Conservation (phyloP, 2,329 filamentous ascomycete genomes). For the Verticillium longisporum region DNA sequence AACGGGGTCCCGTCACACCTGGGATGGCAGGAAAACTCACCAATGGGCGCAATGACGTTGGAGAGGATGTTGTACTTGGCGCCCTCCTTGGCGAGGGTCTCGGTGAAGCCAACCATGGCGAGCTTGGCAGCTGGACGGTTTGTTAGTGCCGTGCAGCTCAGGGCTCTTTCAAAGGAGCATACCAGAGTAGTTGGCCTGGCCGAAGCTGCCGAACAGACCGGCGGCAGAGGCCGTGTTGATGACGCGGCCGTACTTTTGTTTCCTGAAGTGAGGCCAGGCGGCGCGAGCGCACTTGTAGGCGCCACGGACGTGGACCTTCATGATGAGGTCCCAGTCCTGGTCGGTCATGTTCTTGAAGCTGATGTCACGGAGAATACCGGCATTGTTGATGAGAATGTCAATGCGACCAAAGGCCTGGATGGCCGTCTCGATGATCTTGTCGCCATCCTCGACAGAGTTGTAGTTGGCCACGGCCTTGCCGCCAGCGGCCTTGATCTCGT, state of each 20-base stretch:
- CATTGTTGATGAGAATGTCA: conserved; percentile 96
- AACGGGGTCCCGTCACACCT: conserved; percentile 4
- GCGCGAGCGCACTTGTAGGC: conserved; percentile 93
- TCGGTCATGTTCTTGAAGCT: conserved; percentile 99
- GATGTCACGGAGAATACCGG: conserved; percentile 88
- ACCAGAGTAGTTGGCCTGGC: conserved; percentile 91
- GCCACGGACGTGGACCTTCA: conserved; percentile 86
- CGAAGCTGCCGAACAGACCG: conserved; percentile 92
- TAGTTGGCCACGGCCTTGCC: conserved; percentile 98
- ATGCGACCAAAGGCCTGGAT: conserved; percentile 78
- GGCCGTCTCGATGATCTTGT: conserved; percentile 87
- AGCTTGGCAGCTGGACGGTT: conserved; percentile 69
- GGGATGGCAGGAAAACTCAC: conserved; percentile 18
- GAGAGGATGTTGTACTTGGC: conserved; percentile 94
- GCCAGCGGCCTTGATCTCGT: no score
- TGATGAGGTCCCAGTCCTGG: conserved; percentile 91
- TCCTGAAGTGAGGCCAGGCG: conserved; percentile 95
- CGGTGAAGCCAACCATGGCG: conserved; percentile 91
- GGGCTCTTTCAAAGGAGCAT: no score
- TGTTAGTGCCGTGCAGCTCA: conserved; percentile 2
- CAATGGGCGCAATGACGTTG: conserved; percentile 91
- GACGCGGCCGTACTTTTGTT: conserved; percentile 95
- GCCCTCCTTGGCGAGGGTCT: conserved; percentile 96
- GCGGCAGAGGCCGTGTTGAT: conserved; percentile 98
- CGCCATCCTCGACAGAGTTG: conserved; percentile 87